phyloP scores from a whole-genome alignment of 148 eudicot species.

The Chenopodium suecicum region DNA sequence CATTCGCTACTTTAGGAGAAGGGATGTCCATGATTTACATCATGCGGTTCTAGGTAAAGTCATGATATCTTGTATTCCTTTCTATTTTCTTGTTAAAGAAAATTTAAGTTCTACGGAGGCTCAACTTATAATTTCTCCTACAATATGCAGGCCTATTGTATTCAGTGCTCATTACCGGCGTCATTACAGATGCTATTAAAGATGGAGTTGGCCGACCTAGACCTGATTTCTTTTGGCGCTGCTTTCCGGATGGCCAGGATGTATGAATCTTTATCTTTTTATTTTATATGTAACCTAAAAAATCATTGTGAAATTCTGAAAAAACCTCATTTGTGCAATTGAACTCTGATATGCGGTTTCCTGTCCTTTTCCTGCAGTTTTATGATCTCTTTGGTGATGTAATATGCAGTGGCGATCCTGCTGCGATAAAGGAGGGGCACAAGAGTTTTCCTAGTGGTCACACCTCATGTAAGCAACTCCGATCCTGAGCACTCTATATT shows the following conservation, averaged over 20 bases:
- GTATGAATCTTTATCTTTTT: constrained; percentile 30
- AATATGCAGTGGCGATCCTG: constrained; percentile 43
- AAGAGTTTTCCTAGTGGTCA: constrained; percentile 98
- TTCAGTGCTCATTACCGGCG: constrained; percentile 64
- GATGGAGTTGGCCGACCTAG: constrained; percentile 91
- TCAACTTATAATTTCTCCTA: background rate
- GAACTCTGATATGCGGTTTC: background rate
- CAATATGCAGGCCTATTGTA: constrained; percentile 56
- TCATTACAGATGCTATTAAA: constrained; percentile 84
- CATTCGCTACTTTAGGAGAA: constrained; percentile 49
- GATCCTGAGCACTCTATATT: background rate
- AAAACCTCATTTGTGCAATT: background rate
- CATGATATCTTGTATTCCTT: background rate
- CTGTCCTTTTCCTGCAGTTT: constrained; percentile 16
- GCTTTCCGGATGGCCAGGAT: constrained; percentile 80
- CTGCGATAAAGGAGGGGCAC: constrained; percentile 78
- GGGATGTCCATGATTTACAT: constrained; percentile 82
- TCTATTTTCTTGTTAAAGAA: background rate
- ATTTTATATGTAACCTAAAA: background rate
- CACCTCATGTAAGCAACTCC: constrained; percentile 63
- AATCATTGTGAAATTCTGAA: background rate
- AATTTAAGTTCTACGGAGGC: background rate
- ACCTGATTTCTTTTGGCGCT: constrained; percentile 94
- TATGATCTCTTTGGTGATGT: constrained; percentile 49
- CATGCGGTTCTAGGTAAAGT: constrained; percentile 62